phyloP scores from a whole-genome alignment of 1,139 yeast species.

The Debaryomyces coudertii region DNA sequence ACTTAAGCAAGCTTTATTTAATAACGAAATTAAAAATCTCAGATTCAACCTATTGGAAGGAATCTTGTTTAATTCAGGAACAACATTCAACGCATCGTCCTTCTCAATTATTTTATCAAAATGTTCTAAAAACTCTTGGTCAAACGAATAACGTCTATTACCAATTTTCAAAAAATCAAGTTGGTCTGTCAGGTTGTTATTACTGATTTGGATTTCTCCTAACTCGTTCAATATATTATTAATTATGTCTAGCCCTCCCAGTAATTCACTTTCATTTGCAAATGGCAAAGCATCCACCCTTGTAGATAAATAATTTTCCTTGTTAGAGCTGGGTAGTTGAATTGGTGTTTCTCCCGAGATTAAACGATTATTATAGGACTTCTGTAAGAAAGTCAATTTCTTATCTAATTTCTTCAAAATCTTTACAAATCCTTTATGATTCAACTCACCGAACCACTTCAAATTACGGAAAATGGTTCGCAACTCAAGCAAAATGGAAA shows the following conservation, averaged over 20 bases:
- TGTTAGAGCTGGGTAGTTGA: constrained; percentile 59
- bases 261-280: constrained; percentile 67
- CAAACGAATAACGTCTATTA: constrained; percentile 28
- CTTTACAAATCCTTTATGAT: constrained; percentile 87
- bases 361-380: constrained; percentile 19
- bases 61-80: constrained; percentile 37
- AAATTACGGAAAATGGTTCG: constrained; percentile 79
- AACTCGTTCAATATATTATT: constrained; percentile 54
- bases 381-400: constrained; percentile 49
- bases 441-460: constrained; percentile 92
- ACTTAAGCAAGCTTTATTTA: constrained; percentile 64
- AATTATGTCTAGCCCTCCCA: constrained; percentile 55
- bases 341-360: constrained; percentile 13
- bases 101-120: constrained; percentile 37
- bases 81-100: constrained; percentile 49
- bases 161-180: constrained; percentile 18
- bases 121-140: constrained; percentile 31
- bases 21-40: constrained; percentile 53
- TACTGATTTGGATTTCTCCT: constrained; percentile 14
- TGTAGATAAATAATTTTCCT: constrained; percentile 65
- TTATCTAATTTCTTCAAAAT: constrained; percentile 91
- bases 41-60: constrained; percentile 30
- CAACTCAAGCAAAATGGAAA: constrained; percentile 74
- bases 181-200: constrained; percentile 6
- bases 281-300: constrained; percentile 78